Evolutionary conservation across 1,284 basidiomycete species (phyloP).

Genomic region (Bjerkandera adusta): DNA sequence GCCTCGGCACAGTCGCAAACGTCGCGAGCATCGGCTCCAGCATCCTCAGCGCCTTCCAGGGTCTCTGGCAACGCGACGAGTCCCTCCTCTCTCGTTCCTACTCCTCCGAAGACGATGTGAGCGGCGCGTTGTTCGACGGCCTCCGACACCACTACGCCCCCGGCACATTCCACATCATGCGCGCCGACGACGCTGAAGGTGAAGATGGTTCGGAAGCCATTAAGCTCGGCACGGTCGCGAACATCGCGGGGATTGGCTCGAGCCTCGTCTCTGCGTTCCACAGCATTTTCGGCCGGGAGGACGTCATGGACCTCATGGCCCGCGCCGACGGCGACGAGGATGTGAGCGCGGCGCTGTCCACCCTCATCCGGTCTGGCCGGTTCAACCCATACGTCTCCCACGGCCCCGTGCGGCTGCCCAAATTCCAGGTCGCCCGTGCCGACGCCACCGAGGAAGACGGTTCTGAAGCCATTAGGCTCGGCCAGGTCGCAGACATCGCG

Average conservation of each 20-base stretch:
- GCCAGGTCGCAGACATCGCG: not conserved
- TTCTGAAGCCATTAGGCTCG: not conserved
- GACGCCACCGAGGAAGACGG: not conserved
- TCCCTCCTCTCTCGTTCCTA: too few relatives aligned
- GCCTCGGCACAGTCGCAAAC: not conserved
- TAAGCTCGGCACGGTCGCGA: not conserved
- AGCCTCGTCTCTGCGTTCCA: conserved; percentile 1
- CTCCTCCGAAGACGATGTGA: too few relatives aligned
- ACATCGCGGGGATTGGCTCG: not conserved
- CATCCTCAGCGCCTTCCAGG: conserved; percentile 1
- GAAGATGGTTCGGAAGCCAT: not conserved
- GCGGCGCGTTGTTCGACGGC: not conserved
- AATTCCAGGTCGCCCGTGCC: not conserved
- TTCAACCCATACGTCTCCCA: too few relatives aligned
- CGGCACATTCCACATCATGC: conserved; percentile 3
- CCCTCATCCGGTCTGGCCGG: too few relatives aligned
- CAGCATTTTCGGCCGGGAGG: not conserved
- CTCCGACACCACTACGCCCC: not conserved
- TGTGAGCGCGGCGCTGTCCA: conserved; percentile 10
- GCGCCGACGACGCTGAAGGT: too few relatives aligned
- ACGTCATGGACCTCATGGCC: conserved; percentile 1
- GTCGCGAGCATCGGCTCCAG: conserved; percentile 1
- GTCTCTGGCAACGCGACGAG: too few relatives aligned
- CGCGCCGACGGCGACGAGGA: conserved; percentile 6
- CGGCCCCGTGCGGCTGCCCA: too few relatives aligned